Evolutionary conservation across 176 grass and related monocot species (phyloP), one percentile per base, ranked within the genome.

Genomic region (Musa schizocarpa): DNA sequence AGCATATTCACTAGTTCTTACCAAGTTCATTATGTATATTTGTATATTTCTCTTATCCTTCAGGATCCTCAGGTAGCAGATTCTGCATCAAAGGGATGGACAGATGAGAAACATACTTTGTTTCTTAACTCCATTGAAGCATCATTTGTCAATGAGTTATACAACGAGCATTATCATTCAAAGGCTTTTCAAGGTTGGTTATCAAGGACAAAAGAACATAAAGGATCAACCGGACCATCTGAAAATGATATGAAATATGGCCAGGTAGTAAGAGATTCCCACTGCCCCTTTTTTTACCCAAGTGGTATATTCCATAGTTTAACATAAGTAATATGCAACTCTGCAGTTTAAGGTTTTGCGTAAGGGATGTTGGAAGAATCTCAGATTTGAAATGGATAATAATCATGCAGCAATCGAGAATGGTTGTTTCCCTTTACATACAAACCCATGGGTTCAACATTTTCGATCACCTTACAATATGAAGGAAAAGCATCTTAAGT

Each of bases 41-140:
- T 78, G 55, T 26, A 64, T 10, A 21, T 34, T 65, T 84, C 11
- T 63, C 82, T 43, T 61, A 78, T 56, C 57, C 79, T 73, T 55
- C 88, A 99, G 90, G 82, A 74, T 23, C 50, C 76, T 75, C 34
- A 64, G 26, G 78, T 78, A 63, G 77, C 76, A 55, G 82, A 80
- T 63, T 84, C 84, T 43, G 69, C 53, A 8, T 87, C 86, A 51
- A 83, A 71, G 54, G 89, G 86, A 69, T 99, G 95, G 90, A 99
- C 86, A 49, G 78, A 99, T 79, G 86, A 89, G 77, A 99, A 88
- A 68, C 95, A 99, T 78, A 86, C 68, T 82, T 78, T 82, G 10
- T 99, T 94, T 87, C 88, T 99, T 17, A 82, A 62, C 69, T 85
- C 86, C 52, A 51, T 94, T 55, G 90, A 99, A 73, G 84, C 92